Conservation (phyloP, 1,284 basidiomycete genomes). For the Ustilago bromivora region DNA sequence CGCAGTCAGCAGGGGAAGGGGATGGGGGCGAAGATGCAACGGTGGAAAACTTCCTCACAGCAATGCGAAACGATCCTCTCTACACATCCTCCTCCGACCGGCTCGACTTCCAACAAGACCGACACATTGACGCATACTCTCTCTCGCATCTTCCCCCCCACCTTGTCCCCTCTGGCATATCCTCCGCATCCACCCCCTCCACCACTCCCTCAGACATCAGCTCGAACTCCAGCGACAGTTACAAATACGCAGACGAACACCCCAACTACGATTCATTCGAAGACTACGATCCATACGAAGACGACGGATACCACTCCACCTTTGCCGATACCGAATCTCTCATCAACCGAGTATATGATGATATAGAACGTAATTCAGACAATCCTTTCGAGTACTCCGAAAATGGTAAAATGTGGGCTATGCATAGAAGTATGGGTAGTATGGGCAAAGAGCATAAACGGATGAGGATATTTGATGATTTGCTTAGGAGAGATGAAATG, state of each 20-base stretch:
- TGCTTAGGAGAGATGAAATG: conserved; percentile 27
- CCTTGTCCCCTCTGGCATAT: conserved; percentile 2
- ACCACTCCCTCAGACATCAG: neutral
- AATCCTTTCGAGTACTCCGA: neutral
- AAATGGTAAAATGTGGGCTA: conserved; percentile 8
- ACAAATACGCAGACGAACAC: neutral
- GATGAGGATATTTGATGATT: conserved; percentile 24
- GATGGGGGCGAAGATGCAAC: conserved; percentile 6
- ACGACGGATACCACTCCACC: conserved; percentile 19
- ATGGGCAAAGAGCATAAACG: neutral
- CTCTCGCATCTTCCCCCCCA: conserved; percentile 15
- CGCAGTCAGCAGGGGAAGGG: neutral
- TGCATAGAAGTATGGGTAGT: neutral
- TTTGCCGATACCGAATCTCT: neutral
- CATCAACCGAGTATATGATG: neutral
- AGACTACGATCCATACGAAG: conserved; percentile 1
- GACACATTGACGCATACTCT: conserved; percentile 27
- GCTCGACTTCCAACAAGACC: conserved; percentile 29
- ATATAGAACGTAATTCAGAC: neutral
- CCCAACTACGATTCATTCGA: conserved; percentile 3
- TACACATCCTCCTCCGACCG: neutral
- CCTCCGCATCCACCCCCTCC: neutral
- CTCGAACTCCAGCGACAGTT: neutral
- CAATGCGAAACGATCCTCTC: conserved; percentile 33
- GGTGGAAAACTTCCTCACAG: conserved; percentile 22